Evolutionary conservation across 441 rosid genomes (phyloP).

Genomic region (Bocquillonia castaneifolia): DNA sequence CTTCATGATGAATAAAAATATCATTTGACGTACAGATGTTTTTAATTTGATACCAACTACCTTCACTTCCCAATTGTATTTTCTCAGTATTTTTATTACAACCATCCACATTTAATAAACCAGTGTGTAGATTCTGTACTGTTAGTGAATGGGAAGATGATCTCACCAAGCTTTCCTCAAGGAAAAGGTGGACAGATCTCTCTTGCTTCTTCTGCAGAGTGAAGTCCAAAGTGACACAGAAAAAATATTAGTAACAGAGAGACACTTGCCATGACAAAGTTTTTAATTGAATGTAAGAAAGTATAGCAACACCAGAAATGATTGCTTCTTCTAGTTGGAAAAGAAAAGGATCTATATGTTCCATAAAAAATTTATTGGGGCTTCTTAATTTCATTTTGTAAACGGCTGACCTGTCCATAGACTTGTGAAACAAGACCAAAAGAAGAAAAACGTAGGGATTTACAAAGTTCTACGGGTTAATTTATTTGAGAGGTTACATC

Average conservation of each 20-base stretch:
- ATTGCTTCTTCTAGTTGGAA: background rate
- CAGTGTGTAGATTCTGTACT: background rate
- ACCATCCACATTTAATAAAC: slow-evolving; percentile 14
- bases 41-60: slow-evolving; percentile 3
- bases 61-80: slow-evolving; percentile 9
- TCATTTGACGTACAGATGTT: background rate
- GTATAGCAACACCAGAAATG: too few relatives aligned
- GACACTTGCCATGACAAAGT: background rate
- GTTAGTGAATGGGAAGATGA: slow-evolving; percentile 18
- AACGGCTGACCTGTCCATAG: background rate
- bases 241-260: background rate
- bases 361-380: background rate
- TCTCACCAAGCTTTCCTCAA: slow-evolving; percentile 18
- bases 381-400: background rate
- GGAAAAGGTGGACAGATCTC: slow-evolving; percentile 3
- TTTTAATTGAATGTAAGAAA: too few relatives aligned
- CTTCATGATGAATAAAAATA: slow-evolving; percentile 25
- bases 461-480: too few relatives aligned
- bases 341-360: too few relatives aligned
- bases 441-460: too few relatives aligned
- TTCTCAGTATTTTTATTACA: slow-evolving; percentile 3
- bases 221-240: slow-evolving; percentile 6
- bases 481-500: too few relatives aligned
- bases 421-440: too few relatives aligned
- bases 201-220: background rate